These are phyloP conservation scores for Neoboletus magnificus DNA, from an alignment of 768 basidiomycete genomes.

Conservation along the genomic window DNA sequence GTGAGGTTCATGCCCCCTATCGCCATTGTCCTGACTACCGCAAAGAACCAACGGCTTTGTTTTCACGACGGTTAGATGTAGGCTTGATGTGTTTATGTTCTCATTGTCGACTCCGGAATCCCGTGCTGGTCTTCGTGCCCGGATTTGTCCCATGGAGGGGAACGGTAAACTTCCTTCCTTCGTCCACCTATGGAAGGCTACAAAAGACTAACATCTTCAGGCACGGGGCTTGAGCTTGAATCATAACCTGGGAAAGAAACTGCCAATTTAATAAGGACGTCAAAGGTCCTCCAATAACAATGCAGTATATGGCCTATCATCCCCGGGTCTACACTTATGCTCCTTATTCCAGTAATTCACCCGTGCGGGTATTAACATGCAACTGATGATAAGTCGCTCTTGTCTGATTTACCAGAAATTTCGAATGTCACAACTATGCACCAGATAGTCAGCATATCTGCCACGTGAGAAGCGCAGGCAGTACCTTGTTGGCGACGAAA, in stretches of 20 bases:
- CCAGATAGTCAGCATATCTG: background rate
- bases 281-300: background rate
- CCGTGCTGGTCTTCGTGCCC: background rate
- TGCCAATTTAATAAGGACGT: background rate
- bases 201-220: background rate
- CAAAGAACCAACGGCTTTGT: background rate
- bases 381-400: background rate
- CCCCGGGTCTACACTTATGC: background rate
- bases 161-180: background rate
- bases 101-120: background rate
- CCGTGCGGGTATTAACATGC: background rate
- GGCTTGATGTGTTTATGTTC: background rate
- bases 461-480: background rate
- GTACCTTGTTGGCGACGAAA: background rate
- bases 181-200: background rate
- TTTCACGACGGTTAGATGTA: background rate
- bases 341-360: background rate
- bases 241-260: background rate
- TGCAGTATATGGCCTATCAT: too few relatives aligned
- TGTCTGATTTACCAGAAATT: background rate
- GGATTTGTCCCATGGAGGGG: background rate
- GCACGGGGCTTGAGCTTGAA: background rate
- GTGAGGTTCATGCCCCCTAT: too few relatives aligned
- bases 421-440: background rate
- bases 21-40: too few relatives aligned